Base-by-base conservation (phyloP, 2,329 filamentous ascomycete genomes). In the Gnomoniopsis sp. region DNA sequence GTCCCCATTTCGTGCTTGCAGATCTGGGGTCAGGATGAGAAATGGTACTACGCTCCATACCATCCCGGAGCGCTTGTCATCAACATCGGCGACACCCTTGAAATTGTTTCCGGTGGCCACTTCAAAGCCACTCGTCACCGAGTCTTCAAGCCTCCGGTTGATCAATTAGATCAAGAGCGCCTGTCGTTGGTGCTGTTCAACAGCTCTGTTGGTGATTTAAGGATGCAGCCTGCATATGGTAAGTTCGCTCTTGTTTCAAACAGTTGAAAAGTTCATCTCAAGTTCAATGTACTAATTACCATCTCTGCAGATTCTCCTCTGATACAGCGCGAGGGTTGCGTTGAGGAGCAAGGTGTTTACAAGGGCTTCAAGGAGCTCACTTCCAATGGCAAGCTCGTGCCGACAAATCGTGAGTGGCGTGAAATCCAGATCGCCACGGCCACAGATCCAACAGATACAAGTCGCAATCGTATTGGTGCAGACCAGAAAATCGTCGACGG, bases 21-120 rank as follows among this genome's bases (percentile, higher is more conserved):
- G 63, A 75, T 80, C 23, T 77, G 75, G 70, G 74, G 65, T 54
- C 72, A 70, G 3, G 67, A 74, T 30, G 74, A 77, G 23, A 63
- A 76, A 57, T 81, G 79, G 78, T 75, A 78, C 46, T 75, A 77
- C 19, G 78, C 79, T 0, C 72, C 71, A 0, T 76, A 75, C 55
- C 72, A 76, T 44, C 72, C 74, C 3, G 75, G 76, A 15, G 77
- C 76, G 1, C 72, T 81, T n/a, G 76, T 80, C 6, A 74, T 79
- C 49, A 82, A 81, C 51, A 75, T 80, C 8, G 77, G 76, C 3
- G 75, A 78, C 46, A 74, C 72, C 1, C 65, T 77, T 26, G 69
- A 78, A 65, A 76, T 78, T 54, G 71, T 79, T 0, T 77, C 76
- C 1, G 77, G 76, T 3, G 77, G 77, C 0, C 73, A 77, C 57